Evolutionary conservation across 352 stramenopile species (phyloP).

Genomic region (Elongisporangium undulatum): DNA sequence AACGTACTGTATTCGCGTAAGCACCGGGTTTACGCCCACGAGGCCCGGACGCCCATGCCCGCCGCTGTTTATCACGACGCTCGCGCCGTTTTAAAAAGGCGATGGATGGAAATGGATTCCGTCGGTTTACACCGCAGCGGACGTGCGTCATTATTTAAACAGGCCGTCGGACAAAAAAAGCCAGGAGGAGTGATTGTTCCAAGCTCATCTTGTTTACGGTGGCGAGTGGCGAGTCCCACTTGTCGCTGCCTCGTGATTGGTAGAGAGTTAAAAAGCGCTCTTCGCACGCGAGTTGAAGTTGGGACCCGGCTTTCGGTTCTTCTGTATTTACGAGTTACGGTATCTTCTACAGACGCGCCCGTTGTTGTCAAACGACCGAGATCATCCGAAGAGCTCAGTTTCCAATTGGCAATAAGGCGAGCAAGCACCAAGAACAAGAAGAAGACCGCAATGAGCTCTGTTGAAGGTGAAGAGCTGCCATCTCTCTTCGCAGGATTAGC

Average conservation of each 20-base stretch:
- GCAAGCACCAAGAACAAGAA: neutral
- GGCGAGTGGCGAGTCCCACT: neutral
- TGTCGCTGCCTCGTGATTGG: neutral
- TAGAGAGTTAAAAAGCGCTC: neutral
- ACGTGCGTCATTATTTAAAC: neutral
- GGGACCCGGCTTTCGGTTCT: neutral
- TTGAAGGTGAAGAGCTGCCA: neutral
- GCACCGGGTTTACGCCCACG: conserved; percentile 16
- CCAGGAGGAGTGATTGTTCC: neutral
- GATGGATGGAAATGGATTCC: neutral
- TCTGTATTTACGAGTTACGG: neutral
- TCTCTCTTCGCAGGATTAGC: neutral
- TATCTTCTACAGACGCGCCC: neutral
- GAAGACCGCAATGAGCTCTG: neutral
- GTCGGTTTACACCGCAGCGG: neutral
- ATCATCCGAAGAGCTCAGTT: neutral
- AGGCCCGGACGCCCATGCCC: conserved; percentile 16
- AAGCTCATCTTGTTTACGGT: neutral
- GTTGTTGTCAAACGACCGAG: neutral
- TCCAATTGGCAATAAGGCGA: neutral
- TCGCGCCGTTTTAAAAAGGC: neutral
- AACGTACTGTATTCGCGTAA: conserved; percentile 29
- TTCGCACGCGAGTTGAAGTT: neutral
- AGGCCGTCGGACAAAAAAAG: neutral
- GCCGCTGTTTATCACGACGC: conserved; percentile 14